A percentile compares a stretch with the other conserved stretches of the same genome.
Conservation (phyloP, 805 yeast species). For the Yarrowia keelungensis region DNA sequence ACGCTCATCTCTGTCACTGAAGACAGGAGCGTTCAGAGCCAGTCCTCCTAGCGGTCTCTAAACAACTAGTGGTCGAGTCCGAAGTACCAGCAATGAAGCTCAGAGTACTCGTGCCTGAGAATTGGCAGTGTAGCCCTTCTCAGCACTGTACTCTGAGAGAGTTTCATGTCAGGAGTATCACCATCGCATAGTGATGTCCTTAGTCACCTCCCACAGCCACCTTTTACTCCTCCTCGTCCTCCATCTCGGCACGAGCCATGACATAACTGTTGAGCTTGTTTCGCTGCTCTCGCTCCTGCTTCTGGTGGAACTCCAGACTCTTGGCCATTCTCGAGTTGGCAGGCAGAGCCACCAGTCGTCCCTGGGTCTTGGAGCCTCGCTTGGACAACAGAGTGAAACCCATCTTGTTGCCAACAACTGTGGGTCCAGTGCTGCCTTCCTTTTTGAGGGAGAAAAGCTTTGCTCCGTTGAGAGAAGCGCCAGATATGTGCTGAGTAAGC, state of each 20-base stretch:
- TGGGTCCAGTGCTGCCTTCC: slow-evolving; percentile 11
- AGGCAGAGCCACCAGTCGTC: slow-evolving; percentile 60
- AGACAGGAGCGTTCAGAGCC: too few relatives aligned
- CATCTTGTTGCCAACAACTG: slow-evolving; percentile 45
- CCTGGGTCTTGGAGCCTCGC: slow-evolving; percentile 57
- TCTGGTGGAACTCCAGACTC: slow-evolving; percentile 59
- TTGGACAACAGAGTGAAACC: slow-evolving; percentile 64
- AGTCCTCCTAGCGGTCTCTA: too few relatives aligned
- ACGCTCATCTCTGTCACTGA: too few relatives aligned
- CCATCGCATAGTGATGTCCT: too few relatives aligned
- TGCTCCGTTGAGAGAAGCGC: slow-evolving; percentile 33
- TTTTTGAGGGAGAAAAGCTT: slow-evolving; percentile 31
- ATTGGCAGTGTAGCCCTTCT: too few relatives aligned
- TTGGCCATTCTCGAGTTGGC: slow-evolving; percentile 61
- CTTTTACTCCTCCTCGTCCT: background rate
- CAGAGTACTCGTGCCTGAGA: too few relatives aligned
- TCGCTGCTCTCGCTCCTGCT: slow-evolving; percentile 59
- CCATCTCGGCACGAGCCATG: slow-evolving; percentile 36
- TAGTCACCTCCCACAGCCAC: too few relatives aligned
- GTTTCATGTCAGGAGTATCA: too few relatives aligned
- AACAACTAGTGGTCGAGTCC: too few relatives aligned
- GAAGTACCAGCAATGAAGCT: too few relatives aligned
- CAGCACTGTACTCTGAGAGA: too few relatives aligned
- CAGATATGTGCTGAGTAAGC: slow-evolving; percentile 8
- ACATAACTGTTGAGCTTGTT: slow-evolving; percentile 54